Evolutionary conservation across 2,329 filamentous ascomycete genomes (phyloP).

Genomic region (Chaetomium olivaceum): DNA sequence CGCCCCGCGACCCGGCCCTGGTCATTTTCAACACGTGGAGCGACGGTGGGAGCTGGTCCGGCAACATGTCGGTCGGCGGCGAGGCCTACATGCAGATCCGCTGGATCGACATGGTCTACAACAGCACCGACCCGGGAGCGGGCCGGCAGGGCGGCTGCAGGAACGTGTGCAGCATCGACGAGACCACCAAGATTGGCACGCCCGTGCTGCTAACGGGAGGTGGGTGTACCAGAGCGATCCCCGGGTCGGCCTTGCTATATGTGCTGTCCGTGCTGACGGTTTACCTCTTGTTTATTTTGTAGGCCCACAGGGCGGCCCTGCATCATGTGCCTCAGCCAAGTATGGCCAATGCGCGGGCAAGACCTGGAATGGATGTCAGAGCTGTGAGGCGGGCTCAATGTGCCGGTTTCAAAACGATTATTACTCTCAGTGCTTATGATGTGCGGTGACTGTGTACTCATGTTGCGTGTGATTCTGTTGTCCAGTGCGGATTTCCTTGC

Average conservation of each 20-base stretch:
- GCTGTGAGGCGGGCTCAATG: constrained; percentile 39
- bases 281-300: neutral
- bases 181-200: constrained; percentile 40
- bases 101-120: constrained; percentile 55
- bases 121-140: constrained; percentile 38
- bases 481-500: neutral
- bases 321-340: constrained; percentile 33
- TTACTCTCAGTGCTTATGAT: constrained; percentile 41
- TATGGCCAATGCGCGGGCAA: constrained; percentile 44
- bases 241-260: neutral
- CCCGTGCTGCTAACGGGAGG: constrained; percentile 38
- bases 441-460: neutral
- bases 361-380: constrained; percentile 40
- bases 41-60: constrained; percentile 53
- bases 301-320: constrained; percentile 7
- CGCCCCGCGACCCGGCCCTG: constrained; percentile 48
- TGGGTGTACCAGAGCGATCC: constrained; percentile 1
- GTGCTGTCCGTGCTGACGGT: constrained; percentile 12
- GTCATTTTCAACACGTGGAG: constrained; percentile 56
- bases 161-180: constrained; percentile 44
- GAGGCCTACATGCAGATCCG: constrained; percentile 51
- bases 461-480: neutral
- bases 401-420: constrained; percentile 41
- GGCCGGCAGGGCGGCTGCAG: constrained; percentile 33
- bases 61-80: constrained; percentile 45